phyloP scores from a whole-genome alignment of 225 moss, liverwort and hornwort genomes.

The Bryum argenteum region DNA sequence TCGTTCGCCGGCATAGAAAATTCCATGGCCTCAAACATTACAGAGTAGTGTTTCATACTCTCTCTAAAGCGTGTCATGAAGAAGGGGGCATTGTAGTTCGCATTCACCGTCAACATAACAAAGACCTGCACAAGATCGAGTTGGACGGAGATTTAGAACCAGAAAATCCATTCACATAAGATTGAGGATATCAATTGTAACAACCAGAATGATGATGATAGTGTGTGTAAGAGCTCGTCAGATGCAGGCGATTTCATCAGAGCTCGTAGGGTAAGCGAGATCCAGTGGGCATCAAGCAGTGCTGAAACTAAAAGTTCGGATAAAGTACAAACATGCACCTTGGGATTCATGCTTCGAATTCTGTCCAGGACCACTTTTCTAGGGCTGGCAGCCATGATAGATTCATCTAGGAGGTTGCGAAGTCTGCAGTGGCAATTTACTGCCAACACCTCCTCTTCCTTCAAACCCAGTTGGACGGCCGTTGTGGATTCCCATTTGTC shows the following conservation, averaged over 20 bases:
- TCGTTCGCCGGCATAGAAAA: constrained; percentile 51
- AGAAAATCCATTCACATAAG: not conserved
- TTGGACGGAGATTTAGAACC: not conserved
- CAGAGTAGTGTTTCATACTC: constrained; percentile 60
- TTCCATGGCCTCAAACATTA: constrained; percentile 61
- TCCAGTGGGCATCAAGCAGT: not conserved
- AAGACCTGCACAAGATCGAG: constrained; percentile 39
- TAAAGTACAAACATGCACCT: constrained; percentile 25
- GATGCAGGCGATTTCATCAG: no score
- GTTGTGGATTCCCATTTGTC: constrained; percentile 81
- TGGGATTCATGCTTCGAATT: constrained; percentile 74
- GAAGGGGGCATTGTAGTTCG: constrained; percentile 72
- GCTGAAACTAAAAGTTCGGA: not conserved
- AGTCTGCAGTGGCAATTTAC: constrained; percentile 67
- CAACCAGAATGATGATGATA: no score
- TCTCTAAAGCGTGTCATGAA: constrained; percentile 79
- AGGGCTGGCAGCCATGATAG: constrained; percentile 75
- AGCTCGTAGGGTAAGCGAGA: constrained; percentile 13
- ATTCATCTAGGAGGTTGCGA: constrained; percentile 69
- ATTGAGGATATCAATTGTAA: no score
- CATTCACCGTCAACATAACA: constrained; percentile 60
- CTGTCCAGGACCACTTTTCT: constrained; percentile 63
- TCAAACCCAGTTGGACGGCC: constrained; percentile 55
- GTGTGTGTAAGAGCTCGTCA: no score
- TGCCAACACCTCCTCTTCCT: constrained; percentile 69